Evolutionary conservation across 768 basidiomycete species (phyloP), one percentile per base, ranked within the genome.

Genomic region (Phylloporus arenicola): DNA sequence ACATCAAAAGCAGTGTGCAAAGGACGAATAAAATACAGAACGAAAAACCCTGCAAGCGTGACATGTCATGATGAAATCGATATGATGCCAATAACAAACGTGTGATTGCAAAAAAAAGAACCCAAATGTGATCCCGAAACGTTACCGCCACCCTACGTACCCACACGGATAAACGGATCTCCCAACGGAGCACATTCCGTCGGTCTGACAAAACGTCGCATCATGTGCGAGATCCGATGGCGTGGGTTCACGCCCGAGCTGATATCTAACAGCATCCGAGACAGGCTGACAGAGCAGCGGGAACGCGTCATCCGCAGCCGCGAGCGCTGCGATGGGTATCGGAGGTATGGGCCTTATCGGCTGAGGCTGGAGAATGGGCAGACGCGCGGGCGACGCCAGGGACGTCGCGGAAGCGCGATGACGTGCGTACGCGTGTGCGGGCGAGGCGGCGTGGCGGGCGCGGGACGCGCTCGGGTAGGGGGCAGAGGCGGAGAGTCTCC

Each of bases 301-400:
- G 9, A 68, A 60, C 20, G 42, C 41, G 8, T 62, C 68, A 30
- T 53, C 45, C 1, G 64, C 64, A 6, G 56, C 56, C 2, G 68
- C 30, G 48, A 68, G 58, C 2, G 68, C 66, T 3, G 56, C 58
- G 22, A 68, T 45, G 13, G 68, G 68, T 43, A 68, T 68, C 9
- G 60, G 68, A 9, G 66, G 66, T 51, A 68, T 68, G 1, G 68
- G 68, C 0, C 66, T 66, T 37, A 68, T 68, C 44, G 66, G 66
- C 51, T 68, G 66, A 0, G 66, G 66, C 46, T 68, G 66, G 3
- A 62, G 19, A 19, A 68, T 68, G n/a, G 66, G 68, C 14, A 68
- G 19, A 9, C 49, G 66, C 66, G 55, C 64, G 1, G 67, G 48
- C 37, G 51, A 62, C 52, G 22, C 22, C 41, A 29, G 42, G n/a